Evolutionary conservation across 495 filamentous ascomycete species (phyloP), one percentile per base, ranked within the genome.

Genomic region (Pyrenula massariospora): DNA sequence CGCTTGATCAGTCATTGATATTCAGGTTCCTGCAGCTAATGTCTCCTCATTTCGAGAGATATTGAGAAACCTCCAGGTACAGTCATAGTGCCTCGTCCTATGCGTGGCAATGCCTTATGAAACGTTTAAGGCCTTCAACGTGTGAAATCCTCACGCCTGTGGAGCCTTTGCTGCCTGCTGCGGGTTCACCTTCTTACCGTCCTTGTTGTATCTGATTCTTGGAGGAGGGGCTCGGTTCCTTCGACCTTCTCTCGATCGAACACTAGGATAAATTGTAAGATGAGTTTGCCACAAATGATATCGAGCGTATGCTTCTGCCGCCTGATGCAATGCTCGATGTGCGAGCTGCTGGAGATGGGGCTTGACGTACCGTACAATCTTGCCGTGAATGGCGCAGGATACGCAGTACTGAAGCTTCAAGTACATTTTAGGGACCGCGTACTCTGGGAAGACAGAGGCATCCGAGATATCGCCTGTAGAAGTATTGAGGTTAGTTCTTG

Each of bases 361-460:
- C 20, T 20, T 24, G 31, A 81, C 89, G 73, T 87, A 98, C 93
- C 93, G 92, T 73, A 99, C 94, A 74, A 97, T 97, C 88, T 99
- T 99, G 81, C 94, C 93, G 81, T 97, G 93, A 68, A 99, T 97
- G 65, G 93, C 93, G 79, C 93, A 97, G 72, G 94, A 97, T 69
- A 98, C 93, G 75, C 93, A 99, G 88, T 99, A 99, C 82, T 99
- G 93, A 73, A 99, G 86, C 85, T 99, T 99, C 74, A 99, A 81
- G 86, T 99, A 99, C 93, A 99, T 99, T 85, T 99, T 99, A 75
- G 93, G 93, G 73, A 99, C 91, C 58, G 89, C 87, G 81, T 99
- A 99, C 80, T 99, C 93, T 62, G 87, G 77, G 82, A 96, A 97
- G 74, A 99, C 93, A 64, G 93, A 97, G 68, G 93, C 93, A 69